These are phyloP conservation scores for Lentinula sp. DNA, from an alignment of 768 basidiomycete species.

Conservation along the genomic window DNA sequence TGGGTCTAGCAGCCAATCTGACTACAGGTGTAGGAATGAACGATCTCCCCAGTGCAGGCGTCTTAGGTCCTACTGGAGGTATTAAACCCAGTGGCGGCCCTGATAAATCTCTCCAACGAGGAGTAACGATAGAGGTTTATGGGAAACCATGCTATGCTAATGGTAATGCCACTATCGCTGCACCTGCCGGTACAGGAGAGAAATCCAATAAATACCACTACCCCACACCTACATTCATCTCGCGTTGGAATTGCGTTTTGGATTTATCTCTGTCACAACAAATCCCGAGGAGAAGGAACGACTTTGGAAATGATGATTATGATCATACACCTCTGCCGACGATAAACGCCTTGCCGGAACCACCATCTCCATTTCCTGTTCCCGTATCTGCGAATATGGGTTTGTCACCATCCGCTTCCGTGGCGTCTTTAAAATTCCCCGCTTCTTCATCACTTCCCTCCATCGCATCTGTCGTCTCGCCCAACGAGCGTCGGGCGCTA, in stretches of 20 bases:
- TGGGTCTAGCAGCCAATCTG: neutral
- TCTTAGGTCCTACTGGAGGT: neutral
- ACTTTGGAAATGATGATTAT: neutral
- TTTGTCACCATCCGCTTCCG: neutral
- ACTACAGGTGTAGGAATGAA: neutral
- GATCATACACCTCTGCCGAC: constrained; percentile 7
- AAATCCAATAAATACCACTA: constrained; percentile 25
- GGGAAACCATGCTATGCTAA: constrained; percentile 57
- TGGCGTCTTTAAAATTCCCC: neutral
- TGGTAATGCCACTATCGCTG: constrained; percentile 9
- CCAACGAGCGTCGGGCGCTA: constrained; percentile 17
- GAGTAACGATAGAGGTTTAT: constrained; percentile 74
- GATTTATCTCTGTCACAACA: constrained; percentile 45
- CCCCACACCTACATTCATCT: constrained; percentile 73
- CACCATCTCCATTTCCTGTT: constrained; percentile 73
- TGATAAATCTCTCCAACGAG: constrained; percentile 54
- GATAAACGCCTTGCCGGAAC: constrained; percentile 56
- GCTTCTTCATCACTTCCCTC: constrained; percentile 5
- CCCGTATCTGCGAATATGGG: constrained; percentile 17
- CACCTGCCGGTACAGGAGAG: too few relatives aligned
- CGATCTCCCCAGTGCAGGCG: constrained; percentile 11
- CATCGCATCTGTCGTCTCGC: constrained; percentile 9
- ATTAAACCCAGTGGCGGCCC: constrained; percentile 7
- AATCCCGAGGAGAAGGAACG: constrained; percentile 8
- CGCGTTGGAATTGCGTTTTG: constrained; percentile 86